Evolutionary conservation across 148 eudicot species (phyloP), one percentile per base, ranked within the genome.

Genomic region (Chenopodium berlandieri): DNA sequence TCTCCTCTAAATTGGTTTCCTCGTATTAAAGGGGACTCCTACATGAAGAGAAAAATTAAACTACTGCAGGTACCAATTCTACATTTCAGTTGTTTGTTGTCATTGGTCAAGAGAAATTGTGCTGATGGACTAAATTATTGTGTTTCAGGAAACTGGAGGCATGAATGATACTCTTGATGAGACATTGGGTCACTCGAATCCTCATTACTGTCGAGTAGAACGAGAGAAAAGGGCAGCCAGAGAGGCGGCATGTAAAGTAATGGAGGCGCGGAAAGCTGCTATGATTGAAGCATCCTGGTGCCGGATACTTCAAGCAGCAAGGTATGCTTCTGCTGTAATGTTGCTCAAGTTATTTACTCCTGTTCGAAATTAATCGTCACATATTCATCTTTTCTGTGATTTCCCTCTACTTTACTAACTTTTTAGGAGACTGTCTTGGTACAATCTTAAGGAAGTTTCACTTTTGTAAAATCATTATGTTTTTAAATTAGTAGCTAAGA

Each of bases 261-360:
- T 91, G 88, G 91, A 93, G 84, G 94, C 97, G 80, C 89, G 91
- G 76, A 95, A 91, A 84, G 96, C 96, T 83, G 97, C 97, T 44
- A 89, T 95, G 98, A 94, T 93, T 74, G 98, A 95, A 90, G 98
- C 98, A 69, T 95, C 98, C 50, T 95, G 98, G 98, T 95, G 98
- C 72, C 89, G 94, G 27, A 93, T 95, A 82, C 97, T 95, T 84
- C 82, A 78, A 77, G 97, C 97, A 34, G 94, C 98, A 25, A 85
- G 97, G 98, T 94, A 82, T 25, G 20, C 77, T 74, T 71, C 5
- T 60, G 52, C 30, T 11, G 16, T 32, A 19, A 47, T 47, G 37
- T 27, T 60, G 73, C 80, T 77, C 68, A 65, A 14, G 6, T 48
- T 48, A 48, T 48, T 9, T 1, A 48, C 13, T 48, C 52, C 54